phyloP scores from a whole-genome alignment of 306 rosid genomes.

The Argentina anserina region DNA sequence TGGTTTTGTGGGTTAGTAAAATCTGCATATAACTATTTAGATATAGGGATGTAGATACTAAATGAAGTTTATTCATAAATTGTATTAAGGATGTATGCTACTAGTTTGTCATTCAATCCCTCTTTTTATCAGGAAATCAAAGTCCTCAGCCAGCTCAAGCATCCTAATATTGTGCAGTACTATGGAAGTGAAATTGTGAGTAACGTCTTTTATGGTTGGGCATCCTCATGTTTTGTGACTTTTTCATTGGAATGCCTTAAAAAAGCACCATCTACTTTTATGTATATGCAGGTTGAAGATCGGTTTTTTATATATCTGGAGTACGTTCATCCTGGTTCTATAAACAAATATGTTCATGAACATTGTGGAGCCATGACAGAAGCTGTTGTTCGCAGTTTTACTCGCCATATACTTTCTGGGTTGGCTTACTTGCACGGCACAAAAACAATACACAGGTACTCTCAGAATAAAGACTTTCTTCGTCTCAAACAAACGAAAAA shows the following conservation, averaged over 20 bases:
- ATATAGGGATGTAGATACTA: background rate
- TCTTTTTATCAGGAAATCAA: slow-evolving; percentile 69
- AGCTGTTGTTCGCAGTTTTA: slow-evolving; percentile 84
- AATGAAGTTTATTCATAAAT: background rate
- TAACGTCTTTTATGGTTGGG: slow-evolving; percentile 26
- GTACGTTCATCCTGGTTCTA: slow-evolving; percentile 93
- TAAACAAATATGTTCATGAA: slow-evolving; percentile 82
- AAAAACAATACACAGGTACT: slow-evolving; percentile 85
- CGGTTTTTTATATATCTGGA: slow-evolving; percentile 83
- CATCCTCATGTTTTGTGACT: slow-evolving; percentile 18
- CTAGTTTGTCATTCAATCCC: slow-evolving; percentile 5
- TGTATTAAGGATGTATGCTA: background rate
- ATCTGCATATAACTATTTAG: background rate
- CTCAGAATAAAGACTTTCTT: background rate
- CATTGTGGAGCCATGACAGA: slow-evolving; percentile 95
- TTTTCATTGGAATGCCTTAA: slow-evolving; percentile 9
- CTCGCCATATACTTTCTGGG: slow-evolving; percentile 93
- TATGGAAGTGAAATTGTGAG: slow-evolving; percentile 93
- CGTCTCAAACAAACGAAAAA: too few relatives aligned
- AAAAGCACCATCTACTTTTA: slow-evolving; percentile 11
- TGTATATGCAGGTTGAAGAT: slow-evolving; percentile 62
- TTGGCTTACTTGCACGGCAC: slow-evolving; percentile 90
- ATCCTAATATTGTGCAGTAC: slow-evolving; percentile 92
- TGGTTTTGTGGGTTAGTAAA: background rate
- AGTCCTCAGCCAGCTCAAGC: slow-evolving; percentile 81